A percentile compares a stretch with the other conserved stretches of the same genome.
Evolutionary conservation across 2,329 filamentous ascomycete genomes (phyloP).

Genomic region (Trematosphaeria pertusa): DNA sequence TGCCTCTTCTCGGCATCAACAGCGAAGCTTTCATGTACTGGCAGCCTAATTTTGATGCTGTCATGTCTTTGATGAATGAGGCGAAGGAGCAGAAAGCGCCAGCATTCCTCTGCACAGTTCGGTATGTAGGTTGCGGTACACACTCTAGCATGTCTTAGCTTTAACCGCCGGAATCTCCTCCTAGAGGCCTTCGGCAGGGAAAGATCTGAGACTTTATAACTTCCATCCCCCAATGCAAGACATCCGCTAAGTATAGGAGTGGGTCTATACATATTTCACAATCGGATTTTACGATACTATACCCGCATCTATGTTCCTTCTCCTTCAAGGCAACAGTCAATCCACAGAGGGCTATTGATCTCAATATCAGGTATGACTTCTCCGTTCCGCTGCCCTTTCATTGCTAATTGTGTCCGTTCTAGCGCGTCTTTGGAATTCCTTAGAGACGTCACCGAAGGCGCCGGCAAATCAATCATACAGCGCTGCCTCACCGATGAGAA

Average conservation of each 20-base stretch:
- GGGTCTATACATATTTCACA: constrained; percentile 72
- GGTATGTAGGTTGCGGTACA: no score
- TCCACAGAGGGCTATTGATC: constrained; percentile 66
- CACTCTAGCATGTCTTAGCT: no score
- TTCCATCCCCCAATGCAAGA: no score
- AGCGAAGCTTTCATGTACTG: constrained; percentile 76
- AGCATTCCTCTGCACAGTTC: constrained; percentile 55
- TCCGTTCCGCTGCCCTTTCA: no score
- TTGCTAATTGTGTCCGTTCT: neutral
- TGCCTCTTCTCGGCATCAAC: constrained; percentile 69
- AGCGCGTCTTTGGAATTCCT: constrained; percentile 69
- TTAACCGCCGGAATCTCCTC: no score
- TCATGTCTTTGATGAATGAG: constrained; percentile 65
- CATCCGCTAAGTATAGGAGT: no score
- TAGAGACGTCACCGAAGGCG: constrained; percentile 55
- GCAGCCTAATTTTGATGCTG: constrained; percentile 67
- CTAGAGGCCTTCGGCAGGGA: no score
- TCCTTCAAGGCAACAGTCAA: constrained; percentile 70
- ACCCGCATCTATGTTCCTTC: constrained; percentile 64
- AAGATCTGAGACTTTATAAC: no score
- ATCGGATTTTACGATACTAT: constrained; percentile 71
- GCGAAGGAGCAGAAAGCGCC: constrained; percentile 56
- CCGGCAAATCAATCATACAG: constrained; percentile 54
- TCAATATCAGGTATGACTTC: constrained; percentile 60
- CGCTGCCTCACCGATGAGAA: constrained; percentile 62